Conservation (phyloP, 108 stramenopile genomes). For the Heterococcus sp. region DNA sequence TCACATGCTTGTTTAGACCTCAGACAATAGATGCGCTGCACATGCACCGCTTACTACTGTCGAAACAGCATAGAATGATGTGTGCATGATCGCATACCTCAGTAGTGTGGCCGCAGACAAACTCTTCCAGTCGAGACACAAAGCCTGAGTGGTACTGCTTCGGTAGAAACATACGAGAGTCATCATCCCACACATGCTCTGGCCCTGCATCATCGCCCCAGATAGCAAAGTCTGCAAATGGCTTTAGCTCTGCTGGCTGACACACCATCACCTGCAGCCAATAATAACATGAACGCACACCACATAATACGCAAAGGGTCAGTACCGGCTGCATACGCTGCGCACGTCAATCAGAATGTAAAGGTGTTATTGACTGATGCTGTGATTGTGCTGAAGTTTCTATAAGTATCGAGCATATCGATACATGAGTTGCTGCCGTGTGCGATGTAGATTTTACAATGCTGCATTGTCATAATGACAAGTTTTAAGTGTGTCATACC, state of each 20-base stretch:
- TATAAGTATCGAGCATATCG: background rate
- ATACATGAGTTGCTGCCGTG: background rate
- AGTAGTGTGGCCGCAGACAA: slow-evolving; percentile 10
- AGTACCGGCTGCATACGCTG: no score
- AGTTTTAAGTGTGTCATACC: background rate
- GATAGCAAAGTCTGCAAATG: slow-evolving; percentile 28
- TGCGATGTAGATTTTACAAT: background rate
- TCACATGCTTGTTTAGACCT: no score
- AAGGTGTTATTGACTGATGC: no score
- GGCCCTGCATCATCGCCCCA: slow-evolving; percentile 48
- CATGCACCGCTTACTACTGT: no score
- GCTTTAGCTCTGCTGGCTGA: slow-evolving; percentile 1
- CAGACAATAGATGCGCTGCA: no score
- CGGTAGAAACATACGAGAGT: slow-evolving; percentile 36
- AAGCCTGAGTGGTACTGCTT: slow-evolving; percentile 8
- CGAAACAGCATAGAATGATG: no score
- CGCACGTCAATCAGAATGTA: no score
- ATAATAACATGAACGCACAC: no score
- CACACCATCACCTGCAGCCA: slow-evolving; percentile 26
- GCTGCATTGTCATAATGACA: background rate
- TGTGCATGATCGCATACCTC: no score
- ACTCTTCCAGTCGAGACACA: slow-evolving; percentile 23
- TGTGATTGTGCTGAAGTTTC: background rate
- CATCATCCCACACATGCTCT: slow-evolving; percentile 35
- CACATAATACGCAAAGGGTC: no score